Evolutionary conservation across 2,329 filamentous ascomycete species (phyloP), one percentile per base, ranked within the genome.

Genomic region (Cercospora citrullina): DNA sequence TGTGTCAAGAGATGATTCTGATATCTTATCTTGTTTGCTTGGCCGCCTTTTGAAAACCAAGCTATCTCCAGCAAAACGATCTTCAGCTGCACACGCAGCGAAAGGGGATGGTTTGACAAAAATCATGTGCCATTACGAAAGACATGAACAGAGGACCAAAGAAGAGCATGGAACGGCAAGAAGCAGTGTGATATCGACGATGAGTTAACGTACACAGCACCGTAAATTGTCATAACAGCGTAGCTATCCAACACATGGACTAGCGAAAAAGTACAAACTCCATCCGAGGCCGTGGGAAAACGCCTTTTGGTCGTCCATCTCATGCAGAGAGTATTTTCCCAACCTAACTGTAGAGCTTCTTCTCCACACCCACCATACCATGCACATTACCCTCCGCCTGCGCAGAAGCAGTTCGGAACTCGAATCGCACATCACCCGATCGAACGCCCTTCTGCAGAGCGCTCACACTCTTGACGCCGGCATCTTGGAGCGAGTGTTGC

Each of bases 311-410:
- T 64, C 48, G 14, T 63, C 51, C 36, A 10, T 33, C 4, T 42
- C 28, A n/a, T 48, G n/a, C 31, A 31, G 62, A 12, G 55, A 60
- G 30, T 23, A 9, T 8, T 36, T 28, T 10, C 7, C 16, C 6
- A 26, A 21, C 31, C 30, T 68, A 68, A 9, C 63, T 65, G 83
- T 96, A 99, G 74, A 99, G 91, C 88, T 98, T 99, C 91, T 99
- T 99, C 86, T 98, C 95, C 80, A 96, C 98, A 80, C 92, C 94
- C 85, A 98, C 93, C 87, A 99, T 93, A 68, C 89, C 88, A 84
- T 98, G 96, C 70, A 99, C 94, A 79, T 94, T 95, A 72, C 95
- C 95, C 86, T 99, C 95, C 68, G 96, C 87, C 87, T 97, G 93
- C 61, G 95, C 95, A 81, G 93, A 97, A 68, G 93, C 91, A 69